A percentile compares a stretch with the other conserved stretches of the same genome.
Conservation (phyloP, 805 yeast species). For the Saccharomycopsis sp. region DNA sequence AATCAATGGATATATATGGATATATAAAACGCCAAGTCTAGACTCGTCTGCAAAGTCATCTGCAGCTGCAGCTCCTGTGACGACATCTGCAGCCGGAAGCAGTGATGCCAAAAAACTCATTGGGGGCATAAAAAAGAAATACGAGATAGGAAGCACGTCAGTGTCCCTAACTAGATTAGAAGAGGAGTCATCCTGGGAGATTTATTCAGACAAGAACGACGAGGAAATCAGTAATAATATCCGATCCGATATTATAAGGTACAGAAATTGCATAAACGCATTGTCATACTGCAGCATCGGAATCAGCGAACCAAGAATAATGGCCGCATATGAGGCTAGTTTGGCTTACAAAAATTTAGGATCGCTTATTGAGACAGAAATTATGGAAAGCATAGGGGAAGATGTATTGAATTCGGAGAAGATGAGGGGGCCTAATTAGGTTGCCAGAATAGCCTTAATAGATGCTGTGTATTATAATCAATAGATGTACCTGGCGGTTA, state of each 20-base stretch:
- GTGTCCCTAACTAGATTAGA: slow-evolving; percentile 79
- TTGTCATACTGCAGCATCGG: slow-evolving; percentile 82
- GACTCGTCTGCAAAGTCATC: slow-evolving; percentile 18
- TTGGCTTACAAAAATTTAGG: slow-evolving; percentile 67
- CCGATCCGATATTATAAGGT: slow-evolving; percentile 74
- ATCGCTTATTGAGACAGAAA: slow-evolving; percentile 63
- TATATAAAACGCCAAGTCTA: slow-evolving; percentile 54
- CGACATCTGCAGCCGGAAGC: slow-evolving; percentile 24
- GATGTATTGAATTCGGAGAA: slow-evolving; percentile 67
- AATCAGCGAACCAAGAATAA: slow-evolving; percentile 72
- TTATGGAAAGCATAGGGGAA: slow-evolving; percentile 65
- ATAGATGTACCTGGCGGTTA: too few relatives aligned
- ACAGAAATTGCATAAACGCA: slow-evolving; percentile 76
- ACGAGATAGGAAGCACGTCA: slow-evolving; percentile 52
- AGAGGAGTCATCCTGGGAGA: slow-evolving; percentile 92
- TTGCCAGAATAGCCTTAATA: background rate
- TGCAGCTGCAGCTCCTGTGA: slow-evolving; percentile 22
- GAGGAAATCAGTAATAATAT: slow-evolving; percentile 48
- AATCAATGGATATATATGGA: slow-evolving; percentile 92
- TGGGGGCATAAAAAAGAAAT: slow-evolving; percentile 27
- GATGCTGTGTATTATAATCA: too few relatives aligned
- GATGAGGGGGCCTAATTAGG: slow-evolving; percentile 50
- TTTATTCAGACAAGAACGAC: slow-evolving; percentile 86
- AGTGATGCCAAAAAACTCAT: slow-evolving; percentile 7
- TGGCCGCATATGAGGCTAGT: slow-evolving; percentile 84